Conservation (phyloP, 2,329 filamentous ascomycete species). For the Stagonosporopsis rhizophila region DNA sequence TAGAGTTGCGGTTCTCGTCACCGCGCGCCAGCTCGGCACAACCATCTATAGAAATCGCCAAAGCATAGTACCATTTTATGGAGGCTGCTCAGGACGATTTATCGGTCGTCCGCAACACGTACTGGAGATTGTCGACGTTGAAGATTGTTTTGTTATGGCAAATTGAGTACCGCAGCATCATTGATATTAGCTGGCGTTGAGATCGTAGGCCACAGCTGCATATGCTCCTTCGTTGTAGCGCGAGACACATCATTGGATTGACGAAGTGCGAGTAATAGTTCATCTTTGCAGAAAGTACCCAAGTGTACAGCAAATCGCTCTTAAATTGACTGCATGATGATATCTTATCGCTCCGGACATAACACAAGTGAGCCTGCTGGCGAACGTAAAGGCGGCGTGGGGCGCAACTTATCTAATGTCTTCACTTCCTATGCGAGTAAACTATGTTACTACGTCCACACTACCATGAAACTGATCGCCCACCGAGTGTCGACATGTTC, state of each 20-base stretch:
- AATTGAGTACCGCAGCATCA: not conserved
- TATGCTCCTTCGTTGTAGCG: not conserved
- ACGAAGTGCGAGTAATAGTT: not conserved
- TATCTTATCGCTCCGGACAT: not conserved
- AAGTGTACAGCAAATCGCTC: too few relatives aligned
- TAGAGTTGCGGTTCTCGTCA: conserved; percentile 30
- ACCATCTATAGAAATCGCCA: conserved; percentile 27
- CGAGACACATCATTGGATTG: not conserved
- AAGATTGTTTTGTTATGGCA: not conserved
- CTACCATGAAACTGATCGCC: too few relatives aligned
- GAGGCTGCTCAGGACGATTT: not conserved
- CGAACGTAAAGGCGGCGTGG: too few relatives aligned
- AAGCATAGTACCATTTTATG: conserved; percentile 30
- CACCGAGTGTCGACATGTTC: not conserved
- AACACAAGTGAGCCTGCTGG: not conserved
- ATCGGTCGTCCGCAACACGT: not conserved
- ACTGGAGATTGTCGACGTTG: not conserved
- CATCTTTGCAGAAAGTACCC: not conserved
- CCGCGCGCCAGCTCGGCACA: conserved; percentile 23
- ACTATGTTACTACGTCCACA: not conserved
- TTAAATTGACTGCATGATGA: too few relatives aligned
- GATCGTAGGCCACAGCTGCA: not conserved
- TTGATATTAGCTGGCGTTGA: not conserved
- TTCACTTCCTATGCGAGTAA: not conserved
- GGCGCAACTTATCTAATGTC: not conserved